Evolutionary conservation across 208 protist species (phyloP), one percentile per base, ranked within the genome.

Genomic region (Willaertia magna): DNA sequence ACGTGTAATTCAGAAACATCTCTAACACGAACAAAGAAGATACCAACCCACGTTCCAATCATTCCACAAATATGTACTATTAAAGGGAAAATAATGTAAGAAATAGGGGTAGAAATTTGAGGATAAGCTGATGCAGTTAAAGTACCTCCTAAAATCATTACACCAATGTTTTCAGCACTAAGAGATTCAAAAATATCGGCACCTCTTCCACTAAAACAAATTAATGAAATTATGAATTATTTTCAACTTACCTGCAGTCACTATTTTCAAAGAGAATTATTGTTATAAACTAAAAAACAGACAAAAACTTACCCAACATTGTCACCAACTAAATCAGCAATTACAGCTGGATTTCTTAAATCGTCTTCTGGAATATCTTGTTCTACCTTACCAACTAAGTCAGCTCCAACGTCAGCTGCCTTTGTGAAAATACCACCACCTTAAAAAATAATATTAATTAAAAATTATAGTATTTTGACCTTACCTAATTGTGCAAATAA

Each of bases 371-470:
- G 93, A 75, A 95, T 94, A 48, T 91, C 87, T 34, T 84, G 34
- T 85, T 95, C 93, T 26, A 95, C 90, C 85, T 95, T 95, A 61
- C 93, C 93, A 6, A 93, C 92, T 42, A 95, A 87, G 85, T 95
- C 93, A 48, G 93, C 92, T 75, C 92, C 92, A 61, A 96, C 93
- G 55, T 95, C 93, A 14, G 92, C 92, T 20, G 92, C 91, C 87
- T 94, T 94, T 59, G 92, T 94, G 90, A 93, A 94, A 78, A 94
- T 94, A 34, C 92, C 93, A 51, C 93, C 93, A 30, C 91, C n/a
- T n/a, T n/a, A n/a, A n/a, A n/a, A n/a, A n/a, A n/a, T n/a, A n/a
- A n/a, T n/a, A n/a, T n/a, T n/a, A n/a, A n/a, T n/a, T n/a, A n/a
- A n/a, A n/a, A n/a, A n/a, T n/a, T n/a, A n/a, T n/a, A n/a, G n/a